A percentile compares a stretch with the other conserved stretches of the same genome.
Conservation (phyloP, 768 basidiomycete species). For the Lactarius indigo region DNA sequence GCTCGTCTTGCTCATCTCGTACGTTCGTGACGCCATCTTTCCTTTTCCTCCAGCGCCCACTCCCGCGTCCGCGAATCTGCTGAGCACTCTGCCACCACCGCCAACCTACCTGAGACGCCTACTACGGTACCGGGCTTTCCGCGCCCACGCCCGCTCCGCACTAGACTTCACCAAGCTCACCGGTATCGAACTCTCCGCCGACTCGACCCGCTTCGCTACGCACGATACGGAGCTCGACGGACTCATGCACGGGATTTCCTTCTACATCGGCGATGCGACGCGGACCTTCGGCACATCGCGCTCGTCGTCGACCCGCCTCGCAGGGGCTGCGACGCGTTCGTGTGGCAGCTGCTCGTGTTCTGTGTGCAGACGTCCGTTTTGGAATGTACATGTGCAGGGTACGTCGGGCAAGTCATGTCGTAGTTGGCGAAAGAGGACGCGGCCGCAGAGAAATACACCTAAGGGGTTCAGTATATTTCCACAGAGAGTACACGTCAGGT, state of each 20-base stretch:
- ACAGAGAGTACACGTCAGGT: constrained; percentile 53
- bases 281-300: background rate
- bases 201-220: constrained; percentile 34
- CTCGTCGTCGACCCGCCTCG: background rate
- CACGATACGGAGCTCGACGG: constrained; percentile 4
- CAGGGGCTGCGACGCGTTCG: constrained; percentile 16
- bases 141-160: constrained; percentile 70
- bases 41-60: no score
- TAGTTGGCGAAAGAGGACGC: constrained; percentile 38
- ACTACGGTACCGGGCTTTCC: constrained; percentile 1
- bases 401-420: constrained; percentile 67
- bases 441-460: constrained; percentile 46
- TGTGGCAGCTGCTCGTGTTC: background rate
- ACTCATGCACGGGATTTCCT: constrained; percentile 55
- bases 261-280: constrained; percentile 48
- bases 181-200: background rate
- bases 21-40: constrained; percentile 36
- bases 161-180: background rate
- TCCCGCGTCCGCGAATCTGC: background rate
- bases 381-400: constrained; percentile 93
- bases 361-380: constrained; percentile 38
- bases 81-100: no score
- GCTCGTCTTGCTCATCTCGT: background rate
- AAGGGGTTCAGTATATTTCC: constrained; percentile 94
- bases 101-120: constrained; percentile 81